Evolutionary conservation across 148 eudicot genomes (phyloP).

Genomic region (Rhododendron simsii): DNA sequence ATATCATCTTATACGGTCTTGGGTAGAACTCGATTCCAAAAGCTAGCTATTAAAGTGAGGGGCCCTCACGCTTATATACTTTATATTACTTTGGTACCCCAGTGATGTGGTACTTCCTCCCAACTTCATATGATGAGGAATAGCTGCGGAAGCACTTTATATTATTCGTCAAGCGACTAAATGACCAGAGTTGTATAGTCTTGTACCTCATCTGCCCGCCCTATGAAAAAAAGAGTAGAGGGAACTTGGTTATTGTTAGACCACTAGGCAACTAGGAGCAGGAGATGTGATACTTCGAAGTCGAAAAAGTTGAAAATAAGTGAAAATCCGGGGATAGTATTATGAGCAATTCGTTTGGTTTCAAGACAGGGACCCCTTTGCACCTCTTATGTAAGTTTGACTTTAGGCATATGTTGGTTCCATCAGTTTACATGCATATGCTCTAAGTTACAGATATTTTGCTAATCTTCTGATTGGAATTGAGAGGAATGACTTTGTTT

Average conservation of each 20-base stretch:
- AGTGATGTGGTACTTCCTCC: not conserved
- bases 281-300: not conserved
- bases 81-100: not conserved
- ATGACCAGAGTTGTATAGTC: slow-evolving; percentile 1
- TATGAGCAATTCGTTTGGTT: not conserved
- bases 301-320: too few species aligned
- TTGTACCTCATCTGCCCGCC: not conserved
- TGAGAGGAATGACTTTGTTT: not conserved
- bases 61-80: not conserved
- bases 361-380: not conserved
- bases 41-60: not conserved
- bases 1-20: not conserved
- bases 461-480: not conserved
- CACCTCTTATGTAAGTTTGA: not conserved
- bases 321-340: too few species aligned
- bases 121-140: not conserved
- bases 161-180: not conserved
- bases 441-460: not conserved
- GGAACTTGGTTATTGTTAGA: not conserved
- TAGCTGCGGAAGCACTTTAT: not conserved
- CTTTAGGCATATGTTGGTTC: not conserved
- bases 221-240: not conserved
- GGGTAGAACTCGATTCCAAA: not conserved
- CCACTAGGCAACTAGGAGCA: not conserved
- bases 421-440: not conserved